Percentiles rank a stretch among this genome's conserved stretches.
Conservation (phyloP, 1,284 basidiomycete genomes). For the Leccinum fallax region DNA sequence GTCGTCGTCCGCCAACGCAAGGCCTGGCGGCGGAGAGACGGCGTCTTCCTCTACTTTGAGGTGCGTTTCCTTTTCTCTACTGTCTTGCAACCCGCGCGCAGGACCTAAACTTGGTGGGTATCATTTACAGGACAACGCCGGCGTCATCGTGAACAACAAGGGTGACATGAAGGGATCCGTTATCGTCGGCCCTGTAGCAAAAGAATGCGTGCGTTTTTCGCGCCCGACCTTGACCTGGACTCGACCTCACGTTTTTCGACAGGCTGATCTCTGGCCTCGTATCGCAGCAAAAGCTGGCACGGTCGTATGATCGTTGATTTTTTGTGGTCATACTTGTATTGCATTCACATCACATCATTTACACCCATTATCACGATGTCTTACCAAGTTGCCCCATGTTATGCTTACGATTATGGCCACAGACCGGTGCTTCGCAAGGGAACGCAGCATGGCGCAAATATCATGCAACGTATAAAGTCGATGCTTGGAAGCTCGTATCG, state of each 20-base stretch:
- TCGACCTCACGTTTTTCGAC: not conserved
- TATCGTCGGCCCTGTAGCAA: conserved; percentile 97
- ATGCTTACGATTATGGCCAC: conserved; percentile 28
- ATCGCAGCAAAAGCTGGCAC: conserved; percentile 98
- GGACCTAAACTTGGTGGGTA: not conserved
- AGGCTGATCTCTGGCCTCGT: conserved; percentile 99
- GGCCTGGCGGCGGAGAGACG: conserved; percentile 97
- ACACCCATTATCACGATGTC: conserved; percentile 13
- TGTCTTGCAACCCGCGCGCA: not conserved
- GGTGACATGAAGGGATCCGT: conserved; percentile 99
- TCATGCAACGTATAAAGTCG: no score
- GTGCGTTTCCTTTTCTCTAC: conserved; percentile 37
- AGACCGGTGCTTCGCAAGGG: not conserved
- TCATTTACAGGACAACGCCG: conserved; percentile 80
- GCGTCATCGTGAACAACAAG: conserved; percentile 98
- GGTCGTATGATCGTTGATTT: conserved; percentile 68
- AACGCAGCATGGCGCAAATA: not conserved
- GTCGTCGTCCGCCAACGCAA: conserved; percentile 98
- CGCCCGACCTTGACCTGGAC: not conserved
- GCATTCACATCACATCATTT: conserved; percentile 13
- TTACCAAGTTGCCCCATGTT: conserved; percentile 21
- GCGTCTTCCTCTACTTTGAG: conserved; percentile 99
- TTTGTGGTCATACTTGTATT: conserved; percentile 19
- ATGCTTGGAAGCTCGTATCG: not conserved
- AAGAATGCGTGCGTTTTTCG: conserved; percentile 80